These are phyloP conservation scores for Trichoderma atroviride DNA, from an alignment of 2,329 filamentous ascomycete genomes.

Conservation along the genomic window DNA sequence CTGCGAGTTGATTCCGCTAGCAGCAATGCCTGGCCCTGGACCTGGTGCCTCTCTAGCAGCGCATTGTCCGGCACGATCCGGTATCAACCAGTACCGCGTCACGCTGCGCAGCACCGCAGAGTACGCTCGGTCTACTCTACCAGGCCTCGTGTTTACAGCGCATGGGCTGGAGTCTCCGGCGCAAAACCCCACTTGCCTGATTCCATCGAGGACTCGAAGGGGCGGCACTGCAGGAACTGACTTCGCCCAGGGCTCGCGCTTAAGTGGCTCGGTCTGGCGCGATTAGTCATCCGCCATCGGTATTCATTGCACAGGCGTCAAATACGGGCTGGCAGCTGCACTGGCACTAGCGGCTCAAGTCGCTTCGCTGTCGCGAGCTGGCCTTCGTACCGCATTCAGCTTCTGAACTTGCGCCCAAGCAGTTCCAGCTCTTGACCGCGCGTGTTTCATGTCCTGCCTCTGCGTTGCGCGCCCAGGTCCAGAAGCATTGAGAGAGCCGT, in stretches of 20 bases:
- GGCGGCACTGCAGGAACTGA: constrained; percentile 14
- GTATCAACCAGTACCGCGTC: background rate
- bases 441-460: constrained; percentile 11
- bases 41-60: background rate
- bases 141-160: background rate
- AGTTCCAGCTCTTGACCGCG: background rate
- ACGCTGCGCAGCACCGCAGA: background rate
- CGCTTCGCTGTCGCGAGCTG: constrained; percentile 22
- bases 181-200: constrained; percentile 12
- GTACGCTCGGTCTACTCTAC: background rate
- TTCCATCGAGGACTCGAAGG: background rate
- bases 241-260: background rate
- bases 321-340: background rate
- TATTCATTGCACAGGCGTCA: background rate
- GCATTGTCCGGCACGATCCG: background rate
- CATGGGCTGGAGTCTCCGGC: background rate
- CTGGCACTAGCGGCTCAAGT: constrained; percentile 13
- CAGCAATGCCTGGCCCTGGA: background rate
- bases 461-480: constrained; percentile 3
- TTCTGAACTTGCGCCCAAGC: background rate
- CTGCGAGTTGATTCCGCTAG: background rate
- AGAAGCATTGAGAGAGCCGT: background rate
- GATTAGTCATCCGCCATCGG: constrained; percentile 7
- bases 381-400: background rate
- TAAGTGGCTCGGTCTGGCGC: background rate